Evolutionary conservation across 345 rosid species (phyloP), one percentile per base, ranked within the genome.

Genomic region (Syzygium aromaticum): DNA sequence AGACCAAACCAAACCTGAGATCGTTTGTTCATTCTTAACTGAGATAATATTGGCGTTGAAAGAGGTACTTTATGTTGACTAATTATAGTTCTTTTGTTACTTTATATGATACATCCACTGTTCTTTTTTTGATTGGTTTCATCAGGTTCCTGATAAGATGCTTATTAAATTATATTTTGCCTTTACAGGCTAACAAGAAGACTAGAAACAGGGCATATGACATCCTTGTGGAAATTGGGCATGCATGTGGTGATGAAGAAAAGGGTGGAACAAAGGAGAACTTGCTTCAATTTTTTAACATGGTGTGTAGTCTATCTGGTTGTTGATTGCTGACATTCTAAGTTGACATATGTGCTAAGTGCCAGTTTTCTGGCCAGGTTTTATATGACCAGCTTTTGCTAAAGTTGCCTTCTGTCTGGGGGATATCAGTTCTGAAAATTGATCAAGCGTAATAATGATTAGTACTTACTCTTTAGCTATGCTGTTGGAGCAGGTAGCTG

Each of bases 191-290:
- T 56, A 98, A 95, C 89, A 96, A 94, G 88, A 96, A 91, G 91
- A 96, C 98, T 49, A 98, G 99, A 93, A 96, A 91, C 91, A 96
- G 98, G 91, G 99, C 99, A 84, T 96, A 95, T 77, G 98, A 95
- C 52, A 93, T 98, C 64, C 98, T 98, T 89, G 97, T 98, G 85
- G 97, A 96, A 93, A 95, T 96, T 89, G 99, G 97, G 25, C 98
- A 92, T 94, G 96, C 96, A 64, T 98, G 90, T 89, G 98, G 96
- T 84, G 99, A 98, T 92, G 98, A 93, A 90, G 96, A 94, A 84
- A 92, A 90, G 86, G 98, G 98, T 78, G 99, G 99, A 89, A 92
- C 90, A 86, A 94, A 86, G 88, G 99, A 95, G 86, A 90, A 95
- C 88, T 89, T 98, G 91, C 89, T 89, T 90, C 94, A 95, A 21